These are phyloP conservation scores for Mucor piriformis DNA, from an alignment of 371 early-diverging fungal species.

Conservation along the genomic window DNA sequence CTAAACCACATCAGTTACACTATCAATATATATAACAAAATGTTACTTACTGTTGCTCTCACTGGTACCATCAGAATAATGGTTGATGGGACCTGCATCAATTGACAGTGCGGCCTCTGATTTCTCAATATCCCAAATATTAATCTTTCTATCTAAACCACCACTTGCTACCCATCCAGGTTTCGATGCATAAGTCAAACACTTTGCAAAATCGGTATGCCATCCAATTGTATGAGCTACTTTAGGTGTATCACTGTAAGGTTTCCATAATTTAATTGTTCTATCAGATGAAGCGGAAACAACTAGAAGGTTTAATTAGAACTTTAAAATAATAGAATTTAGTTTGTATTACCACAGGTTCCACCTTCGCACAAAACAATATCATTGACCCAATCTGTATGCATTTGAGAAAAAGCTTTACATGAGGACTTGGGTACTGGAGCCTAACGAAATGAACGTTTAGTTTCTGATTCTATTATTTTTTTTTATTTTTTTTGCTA, in stretches of 20 bases:
- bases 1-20: too few species aligned
- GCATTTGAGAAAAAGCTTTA: conserved; percentile 77
- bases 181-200: conserved; percentile 69
- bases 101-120: conserved; percentile 33
- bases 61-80: conserved; percentile 18
- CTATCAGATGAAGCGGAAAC: conserved; percentile 92
- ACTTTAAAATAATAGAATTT: not conserved
- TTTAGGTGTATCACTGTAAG: conserved; percentile 46
- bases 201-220: conserved; percentile 88
- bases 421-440: conserved; percentile 57
- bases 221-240: conserved; percentile 71
- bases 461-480: conserved; percentile 3
- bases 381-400: conserved; percentile 97
- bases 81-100: conserved; percentile 21
- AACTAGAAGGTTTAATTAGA: conserved; percentile 47
- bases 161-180: conserved; percentile 89
- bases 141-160: conserved; percentile 89
- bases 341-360: conserved; percentile 31
- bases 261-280: conserved; percentile 86
- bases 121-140: conserved; percentile 84
- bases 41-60: conserved; percentile 9
- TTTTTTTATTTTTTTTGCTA: not conserved
- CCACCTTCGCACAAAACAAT: conserved; percentile 68
- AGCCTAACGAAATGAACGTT: conserved; percentile 1
- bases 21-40: not conserved